phyloP scores from a whole-genome alignment of 345 rosid species.

The Citrus maxima region DNA sequence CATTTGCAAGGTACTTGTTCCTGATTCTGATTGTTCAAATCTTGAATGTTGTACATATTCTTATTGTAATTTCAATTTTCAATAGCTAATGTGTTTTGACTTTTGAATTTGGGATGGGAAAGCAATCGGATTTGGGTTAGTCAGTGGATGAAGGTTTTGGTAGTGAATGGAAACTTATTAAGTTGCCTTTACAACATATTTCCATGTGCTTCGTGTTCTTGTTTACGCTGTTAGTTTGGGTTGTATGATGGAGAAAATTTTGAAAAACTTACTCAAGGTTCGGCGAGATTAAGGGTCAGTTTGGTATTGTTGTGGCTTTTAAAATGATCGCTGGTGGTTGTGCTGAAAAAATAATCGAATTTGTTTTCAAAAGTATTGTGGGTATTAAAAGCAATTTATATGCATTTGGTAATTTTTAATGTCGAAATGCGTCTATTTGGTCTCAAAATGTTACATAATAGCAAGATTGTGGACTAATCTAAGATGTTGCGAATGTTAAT shows the following conservation, averaged over 20 bases:
- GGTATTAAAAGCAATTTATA: not conserved
- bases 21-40: not conserved
- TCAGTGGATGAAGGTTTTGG: not conserved
- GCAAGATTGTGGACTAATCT: not conserved
- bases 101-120: not conserved
- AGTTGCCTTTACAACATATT: not conserved
- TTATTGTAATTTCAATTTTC: not conserved
- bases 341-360: not conserved
- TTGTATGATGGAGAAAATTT: not conserved
- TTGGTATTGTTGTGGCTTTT: not conserved
- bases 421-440: not conserved
- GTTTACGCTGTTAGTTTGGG: not conserved
- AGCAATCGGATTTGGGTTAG: not conserved
- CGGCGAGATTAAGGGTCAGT: not conserved
- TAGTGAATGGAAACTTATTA: not conserved
- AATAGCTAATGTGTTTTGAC: not conserved
- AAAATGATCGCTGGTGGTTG: no score
- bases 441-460: not conserved
- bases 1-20: constrained; percentile 55
- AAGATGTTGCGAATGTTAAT: not conserved
- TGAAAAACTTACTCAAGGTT: not conserved
- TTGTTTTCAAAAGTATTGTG: not conserved
- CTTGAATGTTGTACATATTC: not conserved
- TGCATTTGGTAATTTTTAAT: not conserved
- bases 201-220: not conserved